These are phyloP conservation scores for Cladosporium sp. DNA, from an alignment of 2,329 filamentous ascomycete genomes.

Conservation along the genomic window DNA sequence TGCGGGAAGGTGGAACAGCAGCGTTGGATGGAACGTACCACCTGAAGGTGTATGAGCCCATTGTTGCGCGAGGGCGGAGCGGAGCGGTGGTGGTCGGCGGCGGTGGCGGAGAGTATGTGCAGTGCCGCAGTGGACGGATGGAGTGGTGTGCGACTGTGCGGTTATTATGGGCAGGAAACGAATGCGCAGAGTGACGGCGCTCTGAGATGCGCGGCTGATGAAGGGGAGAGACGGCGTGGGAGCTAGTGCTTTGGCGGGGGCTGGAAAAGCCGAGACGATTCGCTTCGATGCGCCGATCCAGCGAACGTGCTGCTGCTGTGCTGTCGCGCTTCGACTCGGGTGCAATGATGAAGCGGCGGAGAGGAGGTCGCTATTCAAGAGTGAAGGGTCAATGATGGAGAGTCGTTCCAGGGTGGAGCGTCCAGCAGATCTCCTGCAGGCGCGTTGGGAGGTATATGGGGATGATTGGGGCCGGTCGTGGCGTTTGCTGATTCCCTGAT, in stretches of 20 bases:
- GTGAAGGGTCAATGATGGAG: neutral
- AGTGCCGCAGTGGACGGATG: neutral
- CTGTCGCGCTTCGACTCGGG: neutral
- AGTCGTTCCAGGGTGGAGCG: neutral
- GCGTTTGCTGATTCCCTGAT: neutral
- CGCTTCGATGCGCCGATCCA: neutral
- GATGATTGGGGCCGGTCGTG: neutral
- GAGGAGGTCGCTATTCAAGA: too few relatives aligned
- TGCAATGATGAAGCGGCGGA: too few relatives aligned
- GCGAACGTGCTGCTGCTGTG: neutral
- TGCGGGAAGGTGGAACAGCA: neutral
- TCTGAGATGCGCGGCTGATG: neutral
- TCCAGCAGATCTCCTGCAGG: neutral
- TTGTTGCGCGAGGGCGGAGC: conserved; percentile 31
- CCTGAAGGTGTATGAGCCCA: conserved; percentile 66
- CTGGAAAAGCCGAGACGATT: conserved; percentile 1
- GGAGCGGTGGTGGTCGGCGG: neutral
- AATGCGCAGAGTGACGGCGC: conserved; percentile 7
- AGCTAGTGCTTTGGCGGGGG: neutral
- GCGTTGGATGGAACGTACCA: conserved; percentile 50
- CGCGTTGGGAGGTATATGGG: neutral
- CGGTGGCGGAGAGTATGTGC: neutral
- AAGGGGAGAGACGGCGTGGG: conserved; percentile 6
- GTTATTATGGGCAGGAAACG: neutral
- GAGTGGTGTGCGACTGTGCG: neutral